Conservation (phyloP, 1,139 yeast genomes). For the Candida freyschussii region DNA sequence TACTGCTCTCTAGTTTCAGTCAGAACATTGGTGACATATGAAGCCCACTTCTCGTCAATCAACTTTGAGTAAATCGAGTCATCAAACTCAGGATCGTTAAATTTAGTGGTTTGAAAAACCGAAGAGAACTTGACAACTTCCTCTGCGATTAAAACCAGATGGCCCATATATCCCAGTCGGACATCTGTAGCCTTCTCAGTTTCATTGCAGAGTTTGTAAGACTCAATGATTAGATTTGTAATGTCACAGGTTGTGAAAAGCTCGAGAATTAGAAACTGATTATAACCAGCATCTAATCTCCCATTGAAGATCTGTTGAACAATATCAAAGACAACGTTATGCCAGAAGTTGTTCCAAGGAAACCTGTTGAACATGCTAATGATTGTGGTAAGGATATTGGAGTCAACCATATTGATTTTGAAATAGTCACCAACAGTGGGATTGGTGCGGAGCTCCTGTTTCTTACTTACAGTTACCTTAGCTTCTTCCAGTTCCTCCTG, state of each 20-base stretch:
- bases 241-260: slow-evolving; percentile 74
- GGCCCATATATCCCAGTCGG: slow-evolving; percentile 96
- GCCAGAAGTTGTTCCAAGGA: slow-evolving; percentile 97
- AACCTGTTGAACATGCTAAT: slow-evolving; percentile 84
- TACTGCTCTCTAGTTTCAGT: slow-evolving; percentile 90
- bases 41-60: slow-evolving; percentile 66
- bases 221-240: slow-evolving; percentile 79
- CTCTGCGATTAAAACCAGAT: slow-evolving; percentile 88
- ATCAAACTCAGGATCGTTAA: slow-evolving; percentile 23
- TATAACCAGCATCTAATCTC: slow-evolving; percentile 83
- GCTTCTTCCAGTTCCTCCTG: slow-evolving; percentile 2
- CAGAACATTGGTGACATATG: slow-evolving; percentile 76
- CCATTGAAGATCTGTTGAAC: slow-evolving; percentile 96
- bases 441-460: slow-evolving; percentile 36
- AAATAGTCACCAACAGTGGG: slow-evolving; percentile 89
- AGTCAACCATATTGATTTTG: slow-evolving; percentile 81
- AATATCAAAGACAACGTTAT: slow-evolving; percentile 94
- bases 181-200: slow-evolving; percentile 55
- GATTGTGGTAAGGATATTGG: slow-evolving; percentile 72
- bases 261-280: slow-evolving; percentile 81
- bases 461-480: slow-evolving; percentile 9
- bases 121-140: slow-evolving; percentile 86
- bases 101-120: slow-evolving; percentile 28
- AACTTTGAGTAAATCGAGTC: slow-evolving; percentile 29
- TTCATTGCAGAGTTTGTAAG: slow-evolving; percentile 69